These are phyloP conservation scores for Goffeauzyma gilvescens DNA, from an alignment of 768 basidiomycete genomes.

Conservation along the genomic window DNA sequence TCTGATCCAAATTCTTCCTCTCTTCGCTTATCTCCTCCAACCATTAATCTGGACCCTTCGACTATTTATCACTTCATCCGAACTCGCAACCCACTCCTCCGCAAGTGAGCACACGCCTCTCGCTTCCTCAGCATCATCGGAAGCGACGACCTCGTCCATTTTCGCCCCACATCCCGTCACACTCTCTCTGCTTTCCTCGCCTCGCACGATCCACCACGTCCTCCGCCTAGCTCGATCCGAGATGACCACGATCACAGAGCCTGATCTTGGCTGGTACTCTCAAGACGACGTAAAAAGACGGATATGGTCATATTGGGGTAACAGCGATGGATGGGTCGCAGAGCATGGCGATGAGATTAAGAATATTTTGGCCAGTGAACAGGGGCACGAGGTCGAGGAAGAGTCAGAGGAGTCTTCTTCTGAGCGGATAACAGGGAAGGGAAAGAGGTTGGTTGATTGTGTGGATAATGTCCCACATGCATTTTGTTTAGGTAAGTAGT, in stretches of 20 bases:
- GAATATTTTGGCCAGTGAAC: conserved; percentile 29
- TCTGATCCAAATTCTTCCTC: conserved; percentile 34
- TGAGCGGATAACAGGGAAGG: conserved; percentile 1
- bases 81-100: neutral
- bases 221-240: conserved; percentile 50
- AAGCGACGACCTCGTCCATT: neutral
- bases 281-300: conserved; percentile 29
- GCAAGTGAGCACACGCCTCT: no score
- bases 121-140: no score
- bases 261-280: conserved; percentile 36
- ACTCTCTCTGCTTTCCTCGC: conserved; percentile 39
- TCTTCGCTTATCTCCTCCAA: conserved; percentile 37
- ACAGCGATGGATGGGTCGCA: conserved; percentile 52
- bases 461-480: conserved; percentile 44
- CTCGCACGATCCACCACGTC: conserved; percentile 39
- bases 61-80: conserved; percentile 36
- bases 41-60: conserved; percentile 37
- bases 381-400: neutral
- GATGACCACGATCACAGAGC: conserved; percentile 43
- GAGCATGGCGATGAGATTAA: conserved; percentile 39
- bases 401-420: neutral
- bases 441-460: conserved; percentile 36
- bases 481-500: conserved; percentile 49
- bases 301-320: conserved; percentile 44
- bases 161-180: conserved; percentile 14